A percentile compares a stretch with the other conserved stretches of the same genome.
phyloP scores from a whole-genome alignment of 2,329 filamentous ascomycete genomes.

The Phialophora macrospora region DNA sequence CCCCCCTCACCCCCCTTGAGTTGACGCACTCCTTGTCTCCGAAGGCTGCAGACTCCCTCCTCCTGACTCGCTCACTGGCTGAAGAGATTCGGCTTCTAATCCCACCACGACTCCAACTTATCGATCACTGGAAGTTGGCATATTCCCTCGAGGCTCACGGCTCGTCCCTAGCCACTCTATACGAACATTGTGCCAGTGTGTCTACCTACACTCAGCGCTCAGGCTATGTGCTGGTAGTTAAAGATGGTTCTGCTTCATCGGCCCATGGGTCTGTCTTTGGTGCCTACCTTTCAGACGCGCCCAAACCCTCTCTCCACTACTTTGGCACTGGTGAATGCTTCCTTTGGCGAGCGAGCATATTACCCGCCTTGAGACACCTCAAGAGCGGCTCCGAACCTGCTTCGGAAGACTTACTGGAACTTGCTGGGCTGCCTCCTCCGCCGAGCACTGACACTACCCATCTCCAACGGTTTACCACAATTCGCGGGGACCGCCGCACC shows the following conservation, averaged over 20 bases:
- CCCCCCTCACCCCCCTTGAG: conserved; percentile 79
- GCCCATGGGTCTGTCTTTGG: conserved; percentile 69
- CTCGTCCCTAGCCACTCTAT: conserved; percentile 82
- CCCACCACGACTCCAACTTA: conserved; percentile 82
- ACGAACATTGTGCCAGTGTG: conserved; percentile 74
- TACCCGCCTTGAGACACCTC: conserved; percentile 57
- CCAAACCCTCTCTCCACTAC: conserved; percentile 80
- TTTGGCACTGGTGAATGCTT: conserved; percentile 98
- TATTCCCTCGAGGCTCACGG: conserved; percentile 94
- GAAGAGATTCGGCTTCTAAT: conserved; percentile 92
- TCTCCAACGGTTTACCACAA: conserved; percentile 65
- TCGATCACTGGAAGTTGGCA: conserved; percentile 81
- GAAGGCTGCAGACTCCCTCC: conserved; percentile 59
- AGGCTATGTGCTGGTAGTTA: conserved; percentile 87
- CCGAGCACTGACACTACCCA: conserved; percentile 70
- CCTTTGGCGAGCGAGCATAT: conserved; percentile 76
- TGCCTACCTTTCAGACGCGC: conserved; percentile 88
- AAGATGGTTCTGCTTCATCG: conserved; percentile 62
- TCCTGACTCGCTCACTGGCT: conserved; percentile 75
- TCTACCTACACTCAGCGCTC: conserved; percentile 67
- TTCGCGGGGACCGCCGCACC: conserved; percentile 48
- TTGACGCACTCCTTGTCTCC: conserved; percentile 59
- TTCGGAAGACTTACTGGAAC: conserved; percentile 52
- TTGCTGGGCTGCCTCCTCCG: conserved; percentile 68
- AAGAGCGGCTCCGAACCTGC: conserved; percentile 19